phyloP scores from a whole-genome alignment of 169 alveolate species.

The Plasmodium relictum region DNA sequence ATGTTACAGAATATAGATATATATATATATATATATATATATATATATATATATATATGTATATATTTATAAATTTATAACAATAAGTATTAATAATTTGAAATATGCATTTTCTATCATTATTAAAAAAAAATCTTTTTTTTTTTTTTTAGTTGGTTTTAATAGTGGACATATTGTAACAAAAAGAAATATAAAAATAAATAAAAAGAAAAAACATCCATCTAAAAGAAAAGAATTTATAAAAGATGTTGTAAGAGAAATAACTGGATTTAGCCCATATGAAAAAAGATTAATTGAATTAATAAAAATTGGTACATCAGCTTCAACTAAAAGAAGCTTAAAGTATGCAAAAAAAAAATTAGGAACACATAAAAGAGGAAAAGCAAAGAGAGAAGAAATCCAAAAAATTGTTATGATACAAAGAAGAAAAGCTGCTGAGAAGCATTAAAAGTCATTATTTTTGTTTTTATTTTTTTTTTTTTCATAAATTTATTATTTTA shows the following conservation, averaged over 20 bases:
- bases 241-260: slow-evolving; percentile 96
- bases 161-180: slow-evolving; percentile 90
- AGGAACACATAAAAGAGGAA: slow-evolving; percentile 99
- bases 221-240: slow-evolving; percentile 93
- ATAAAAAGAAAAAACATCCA: slow-evolving; percentile 90
- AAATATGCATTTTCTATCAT: too few species aligned
- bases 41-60: not conserved
- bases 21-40: slow-evolving; percentile 2
- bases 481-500: not conserved
- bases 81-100: not conserved
- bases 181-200: slow-evolving; percentile 82
- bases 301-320: slow-evolving; percentile 97
- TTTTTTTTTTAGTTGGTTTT: slow-evolving; percentile 84
- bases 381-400: slow-evolving; percentile 96
- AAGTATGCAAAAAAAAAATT: slow-evolving; percentile 98
- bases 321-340: slow-evolving; percentile 98
- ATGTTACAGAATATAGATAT: not conserved
- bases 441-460: slow-evolving; percentile 21
- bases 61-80: not conserved
- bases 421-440: slow-evolving; percentile 89
- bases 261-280: slow-evolving; percentile 98
- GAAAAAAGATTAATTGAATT: slow-evolving; percentile 98
- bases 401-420: slow-evolving; percentile 92
- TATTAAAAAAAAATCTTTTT: slow-evolving; percentile 1
- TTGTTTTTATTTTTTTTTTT: not conserved